Base-by-base conservation (phyloP, 768 basidiomycete genomes). In the Rhodosporidiobolus odoratus region DNA sequence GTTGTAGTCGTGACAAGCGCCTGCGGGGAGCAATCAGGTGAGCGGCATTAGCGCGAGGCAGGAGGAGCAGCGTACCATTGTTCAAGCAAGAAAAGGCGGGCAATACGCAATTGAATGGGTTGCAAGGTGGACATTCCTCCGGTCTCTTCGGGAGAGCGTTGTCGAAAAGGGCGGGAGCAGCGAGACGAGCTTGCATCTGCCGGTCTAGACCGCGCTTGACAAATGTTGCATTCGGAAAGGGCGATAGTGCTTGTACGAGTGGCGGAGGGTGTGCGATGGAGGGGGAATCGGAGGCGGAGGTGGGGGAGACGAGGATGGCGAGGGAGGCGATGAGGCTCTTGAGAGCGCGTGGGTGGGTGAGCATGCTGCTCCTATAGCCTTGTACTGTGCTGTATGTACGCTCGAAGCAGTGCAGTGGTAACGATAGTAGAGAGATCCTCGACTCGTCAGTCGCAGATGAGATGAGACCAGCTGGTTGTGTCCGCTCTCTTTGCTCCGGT, bases 71-170 rank as follows among this genome's bases (percentile, higher is more conserved):
- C 80, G 56, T 23, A 71, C 73, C 73, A 34, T 53, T 75, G 65
- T 98, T 92, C 2, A 92, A 92, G 78, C 95, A 99, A 0, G 84
- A 88, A 80, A 94, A 97, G 0, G 86, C 89, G 0, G 93, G 92
- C 23, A 99, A 83, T 64, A 92, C 83, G 79, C 95, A 99, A 80
- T 99, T 98, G 83, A 99, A 99, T 80, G 94, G 82, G 47, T 74
- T 69, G 62, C 75, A 76, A 3, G 74, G 74, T n/a, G 74, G 74
- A 43, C 74, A 75, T 25, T 71, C 69, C 30, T 62, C 57, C 12
- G 65, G 65, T 34, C 25, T 27, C n/a, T 58, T 50, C 45, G 59
- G 59, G 19, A 47, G 16, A n/a, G 30, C 40, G 17, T 32, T n/a
- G n/a, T n/a, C n/a, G 30, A 66, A 58, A 13, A 66, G 60, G 2